Conservation (phyloP, 2,329 filamentous ascomycete species). For the Talaromyces sp. region DNA sequence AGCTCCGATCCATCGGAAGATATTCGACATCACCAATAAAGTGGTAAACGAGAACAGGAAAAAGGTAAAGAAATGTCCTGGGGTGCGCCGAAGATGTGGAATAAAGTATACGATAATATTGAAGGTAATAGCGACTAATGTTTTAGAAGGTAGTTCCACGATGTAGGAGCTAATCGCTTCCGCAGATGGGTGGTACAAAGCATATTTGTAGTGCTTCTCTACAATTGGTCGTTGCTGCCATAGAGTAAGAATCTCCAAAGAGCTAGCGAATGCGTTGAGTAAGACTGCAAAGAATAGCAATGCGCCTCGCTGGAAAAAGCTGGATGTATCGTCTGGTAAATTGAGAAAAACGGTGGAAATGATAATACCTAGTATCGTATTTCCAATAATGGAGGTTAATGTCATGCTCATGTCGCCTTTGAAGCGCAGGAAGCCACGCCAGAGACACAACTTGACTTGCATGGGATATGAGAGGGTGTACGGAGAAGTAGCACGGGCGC, state of each 20-base stretch:
- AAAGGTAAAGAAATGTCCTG: conserved; percentile 84
- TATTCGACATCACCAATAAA: conserved; percentile 79
- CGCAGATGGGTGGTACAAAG: conserved; percentile 84
- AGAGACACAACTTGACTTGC: conserved; percentile 77
- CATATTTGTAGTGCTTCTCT: conserved; percentile 84
- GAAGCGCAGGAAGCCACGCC: conserved; percentile 75
- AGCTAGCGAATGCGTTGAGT: conserved; percentile 74
- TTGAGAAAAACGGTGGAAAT: conserved; percentile 80
- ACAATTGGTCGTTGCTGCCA: conserved; percentile 90
- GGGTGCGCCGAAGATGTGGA: conserved; percentile 73
- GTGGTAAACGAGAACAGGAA: conserved; percentile 73
- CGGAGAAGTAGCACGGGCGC: conserved; percentile 66
- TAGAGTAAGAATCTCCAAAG: conserved; percentile 71
- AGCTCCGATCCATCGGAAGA: conserved; percentile 84
- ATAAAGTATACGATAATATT: conserved; percentile 86
- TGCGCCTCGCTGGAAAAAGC: conserved; percentile 76
- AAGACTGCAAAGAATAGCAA: conserved; percentile 83
- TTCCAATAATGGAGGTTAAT: conserved; percentile 64
- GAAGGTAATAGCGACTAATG: conserved; percentile 73
- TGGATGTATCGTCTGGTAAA: conserved; percentile 62
- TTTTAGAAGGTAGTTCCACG: conserved; percentile 81
- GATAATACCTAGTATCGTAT: conserved; percentile 73
- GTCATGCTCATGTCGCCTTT: conserved; percentile 74
- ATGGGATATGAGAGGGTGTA: conserved; percentile 77
- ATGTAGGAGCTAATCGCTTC: conserved; percentile 85